Base-by-base conservation (phyloP, 176 grass and related monocot species). In the Aegilops speltoides region DNA sequence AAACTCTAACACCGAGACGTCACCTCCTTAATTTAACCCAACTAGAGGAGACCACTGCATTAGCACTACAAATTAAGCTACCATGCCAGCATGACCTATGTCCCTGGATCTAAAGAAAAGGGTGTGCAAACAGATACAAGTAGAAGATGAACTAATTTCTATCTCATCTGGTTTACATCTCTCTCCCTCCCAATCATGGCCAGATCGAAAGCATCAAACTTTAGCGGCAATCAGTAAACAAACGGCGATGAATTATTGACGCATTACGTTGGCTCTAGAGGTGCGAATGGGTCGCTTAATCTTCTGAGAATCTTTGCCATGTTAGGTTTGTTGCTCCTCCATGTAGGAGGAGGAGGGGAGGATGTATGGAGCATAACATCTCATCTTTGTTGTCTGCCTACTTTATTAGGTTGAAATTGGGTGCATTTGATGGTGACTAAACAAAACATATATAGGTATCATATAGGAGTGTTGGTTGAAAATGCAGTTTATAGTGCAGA, bases 311-410 rank as follows among this genome's bases (percentile, higher is more conserved):
- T 92, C 83, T 88, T 68, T 63, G 60, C 65, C 87, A 92, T 89
- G 90, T 92, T 92, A 92, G 61, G 83, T 15, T 79, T 85, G 69
- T 82, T 88, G 80, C 76, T 77, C 70, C 63, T 73, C 43, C 57
- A 78, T 86, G 29, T 63, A 62, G 57, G 20, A 67, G 77, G 65
- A 56, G 32, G 17, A 22, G 52, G 50, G 50, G 50, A 22, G 43
- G 15, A 29, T 19, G 59, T 11, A 57, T 82, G 80, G 6, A 83
- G 41, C 84, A 78, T 64, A 73, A 54, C 80, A 83, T 82, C 83
- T 68, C 90, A 86, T 86, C 90, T 73, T 68, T 79, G 79, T 22
- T 89, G 87, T 68, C 73, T 86, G 79, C 15, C 83, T 34, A 67
- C n/a, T 86, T 71, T 86, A 40, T 68, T 46, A 88, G 69, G 68